A percentile compares a stretch with the other conserved stretches of the same genome.
Evolutionary conservation across 495 filamentous ascomycete genomes (phyloP).

Genomic region (Lasiosphaeria ovina): DNA sequence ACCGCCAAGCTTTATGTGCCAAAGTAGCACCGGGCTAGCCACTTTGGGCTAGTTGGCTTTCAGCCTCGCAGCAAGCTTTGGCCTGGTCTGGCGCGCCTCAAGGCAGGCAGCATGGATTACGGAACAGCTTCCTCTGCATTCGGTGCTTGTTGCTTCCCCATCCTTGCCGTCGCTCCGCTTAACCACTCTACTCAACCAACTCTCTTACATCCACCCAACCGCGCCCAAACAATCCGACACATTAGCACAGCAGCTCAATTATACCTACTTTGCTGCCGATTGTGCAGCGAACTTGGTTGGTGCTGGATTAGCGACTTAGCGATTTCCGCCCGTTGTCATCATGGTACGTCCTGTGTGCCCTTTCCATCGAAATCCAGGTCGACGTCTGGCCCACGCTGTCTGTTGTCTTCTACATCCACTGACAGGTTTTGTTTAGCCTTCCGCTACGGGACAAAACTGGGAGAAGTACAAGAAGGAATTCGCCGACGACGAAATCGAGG

Average conservation of each 20-base stretch:
- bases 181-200: constrained; percentile 16
- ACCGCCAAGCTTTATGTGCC: not conserved
- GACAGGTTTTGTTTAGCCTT: constrained; percentile 56
- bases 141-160: constrained; percentile 12
- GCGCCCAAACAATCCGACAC: constrained; percentile 2
- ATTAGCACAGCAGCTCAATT: no score
- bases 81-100: constrained; percentile 21
- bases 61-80: constrained; percentile 34
- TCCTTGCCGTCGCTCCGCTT: constrained; percentile 14
- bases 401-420: not conserved
- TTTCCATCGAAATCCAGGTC: not conserved
- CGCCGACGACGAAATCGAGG: constrained; percentile 91
- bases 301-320: not conserved
- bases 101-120: constrained; percentile 40
- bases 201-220: constrained; percentile 20
- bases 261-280: not conserved
- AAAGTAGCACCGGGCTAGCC: constrained; percentile 16
- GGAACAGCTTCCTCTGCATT: constrained; percentile 27
- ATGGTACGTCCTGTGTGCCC: constrained; percentile 23
- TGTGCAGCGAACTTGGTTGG: not conserved
- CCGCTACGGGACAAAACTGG: constrained; percentile 89
- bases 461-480: constrained; percentile 98
- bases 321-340: constrained; percentile 16
- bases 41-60: constrained; percentile 19
- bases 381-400: not conserved